Evolutionary conservation across 345 rosid species (phyloP).

Genomic region (Salix purpurea): DNA sequence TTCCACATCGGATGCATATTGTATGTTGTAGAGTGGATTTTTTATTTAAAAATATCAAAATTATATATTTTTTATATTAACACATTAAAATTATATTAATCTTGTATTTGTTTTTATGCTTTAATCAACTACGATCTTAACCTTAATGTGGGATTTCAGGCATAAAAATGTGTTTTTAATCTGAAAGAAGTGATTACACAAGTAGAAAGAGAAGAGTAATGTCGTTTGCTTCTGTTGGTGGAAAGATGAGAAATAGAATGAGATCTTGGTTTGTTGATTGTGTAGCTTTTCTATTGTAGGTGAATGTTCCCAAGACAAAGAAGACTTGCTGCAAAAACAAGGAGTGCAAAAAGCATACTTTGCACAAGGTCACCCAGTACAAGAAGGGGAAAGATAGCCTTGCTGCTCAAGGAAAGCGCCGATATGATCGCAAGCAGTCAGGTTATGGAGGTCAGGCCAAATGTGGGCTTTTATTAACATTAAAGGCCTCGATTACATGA

Average conservation of each 20-base stretch:
- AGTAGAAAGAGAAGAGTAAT: neutral
- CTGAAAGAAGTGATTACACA: neutral
- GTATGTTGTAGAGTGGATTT: too few relatives aligned
- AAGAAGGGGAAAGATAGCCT: constrained; percentile 80
- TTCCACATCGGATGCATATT: too few relatives aligned
- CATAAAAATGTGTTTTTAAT: neutral
- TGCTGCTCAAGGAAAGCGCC: constrained; percentile 83
- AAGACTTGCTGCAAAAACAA: constrained; percentile 42
- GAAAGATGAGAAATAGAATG: neutral
- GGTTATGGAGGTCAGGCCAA: constrained; percentile 87
- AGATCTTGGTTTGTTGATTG: neutral
- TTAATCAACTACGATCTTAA: too few relatives aligned
- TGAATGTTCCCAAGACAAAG: constrained; percentile 19
- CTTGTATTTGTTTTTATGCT: too few relatives aligned
- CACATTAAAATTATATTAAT: too few relatives aligned
- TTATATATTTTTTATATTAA: too few relatives aligned
- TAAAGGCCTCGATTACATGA: constrained; percentile 11
- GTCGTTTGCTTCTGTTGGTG: neutral
- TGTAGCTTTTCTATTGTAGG: neutral
- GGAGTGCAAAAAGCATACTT: constrained; percentile 73
- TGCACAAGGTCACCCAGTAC: constrained; percentile 82
- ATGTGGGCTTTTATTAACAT: neutral
- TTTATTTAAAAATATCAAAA: too few relatives aligned
- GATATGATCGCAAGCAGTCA: constrained; percentile 77
- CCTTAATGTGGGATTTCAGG: too few relatives aligned